A percentile compares a stretch with the other conserved stretches of the same genome.
These are phyloP conservation scores for Silene latifolia DNA, from an alignment of 148 eudicot genomes.

Conservation along the genomic window DNA sequence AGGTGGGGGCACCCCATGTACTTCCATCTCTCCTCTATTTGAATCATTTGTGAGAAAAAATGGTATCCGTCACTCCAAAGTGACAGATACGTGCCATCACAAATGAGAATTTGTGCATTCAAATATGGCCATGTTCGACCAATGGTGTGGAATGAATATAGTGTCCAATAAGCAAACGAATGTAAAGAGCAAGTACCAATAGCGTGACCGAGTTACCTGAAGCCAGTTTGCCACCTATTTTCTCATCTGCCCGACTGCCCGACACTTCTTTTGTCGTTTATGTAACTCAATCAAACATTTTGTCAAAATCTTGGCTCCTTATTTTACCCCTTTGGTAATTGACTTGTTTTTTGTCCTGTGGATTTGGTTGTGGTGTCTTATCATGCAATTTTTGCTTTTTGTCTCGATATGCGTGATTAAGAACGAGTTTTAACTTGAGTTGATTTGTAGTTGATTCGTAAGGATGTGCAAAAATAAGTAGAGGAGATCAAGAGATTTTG, in stretches of 20 bases:
- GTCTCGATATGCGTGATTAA: too few species aligned
- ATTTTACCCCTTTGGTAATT: neutral
- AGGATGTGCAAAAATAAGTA: too few species aligned
- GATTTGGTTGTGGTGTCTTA: neutral
- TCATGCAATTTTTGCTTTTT: neutral
- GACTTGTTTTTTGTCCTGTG: neutral
- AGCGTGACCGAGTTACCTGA: neutral
- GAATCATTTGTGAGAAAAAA: too few species aligned
- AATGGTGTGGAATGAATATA: neutral
- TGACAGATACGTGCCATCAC: too few species aligned
- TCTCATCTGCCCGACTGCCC: neutral
- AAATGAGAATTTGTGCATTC: too few species aligned
- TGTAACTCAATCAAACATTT: neutral
- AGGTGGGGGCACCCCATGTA: too few species aligned
- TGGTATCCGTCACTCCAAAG: too few species aligned
- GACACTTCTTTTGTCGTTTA: neutral
- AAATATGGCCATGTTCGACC: neutral
- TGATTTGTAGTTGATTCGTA: too few species aligned
- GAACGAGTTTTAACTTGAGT: too few species aligned
- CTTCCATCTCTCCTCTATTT: too few species aligned
- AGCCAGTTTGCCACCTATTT: neutral
- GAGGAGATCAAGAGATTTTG: too few species aligned
- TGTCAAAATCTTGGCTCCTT: neutral
- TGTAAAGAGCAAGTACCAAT: neutral
- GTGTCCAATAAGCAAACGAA: neutral